phyloP scores from a whole-genome alignment of 306 rosid species.

The Casuarina equisetifolia region DNA sequence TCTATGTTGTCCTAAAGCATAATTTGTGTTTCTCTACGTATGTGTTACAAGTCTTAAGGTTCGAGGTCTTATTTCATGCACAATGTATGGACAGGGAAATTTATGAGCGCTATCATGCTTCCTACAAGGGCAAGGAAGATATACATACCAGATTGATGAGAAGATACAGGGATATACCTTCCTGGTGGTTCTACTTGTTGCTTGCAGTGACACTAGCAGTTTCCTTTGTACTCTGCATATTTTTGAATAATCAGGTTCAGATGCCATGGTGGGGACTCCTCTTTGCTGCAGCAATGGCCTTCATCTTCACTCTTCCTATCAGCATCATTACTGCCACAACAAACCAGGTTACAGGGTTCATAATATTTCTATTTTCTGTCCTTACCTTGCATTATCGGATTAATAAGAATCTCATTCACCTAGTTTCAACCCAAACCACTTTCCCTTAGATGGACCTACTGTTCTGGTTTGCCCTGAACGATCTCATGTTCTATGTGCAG shows the following conservation, averaged over 20 bases:
- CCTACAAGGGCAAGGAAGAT: slow-evolving; percentile 60
- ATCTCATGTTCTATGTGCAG: slow-evolving; percentile 31
- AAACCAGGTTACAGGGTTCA: slow-evolving; percentile 57
- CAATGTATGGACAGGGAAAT: slow-evolving; percentile 67
- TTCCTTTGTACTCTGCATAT: slow-evolving; percentile 63
- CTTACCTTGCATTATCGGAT: neutral
- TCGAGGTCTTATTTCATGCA: slow-evolving; percentile 2
- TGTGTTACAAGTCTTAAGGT: neutral
- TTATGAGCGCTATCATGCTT: slow-evolving; percentile 59
- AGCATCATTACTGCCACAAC: slow-evolving; percentile 91
- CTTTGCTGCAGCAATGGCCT: slow-evolving; percentile 65
- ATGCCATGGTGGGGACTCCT: slow-evolving; percentile 95
- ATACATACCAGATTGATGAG: slow-evolving; percentile 79
- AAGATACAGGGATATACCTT: slow-evolving; percentile 75
- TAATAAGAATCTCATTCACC: too few relatives aligned
- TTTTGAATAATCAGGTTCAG: slow-evolving; percentile 70
- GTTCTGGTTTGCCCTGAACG: neutral
- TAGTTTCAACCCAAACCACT: neutral
- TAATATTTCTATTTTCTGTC: neutral
- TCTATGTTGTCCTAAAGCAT: neutral
- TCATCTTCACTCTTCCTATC: slow-evolving; percentile 74
- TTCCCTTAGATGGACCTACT: neutral
- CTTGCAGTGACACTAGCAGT: slow-evolving; percentile 46
- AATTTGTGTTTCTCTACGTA: neutral
- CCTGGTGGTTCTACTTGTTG: slow-evolving; percentile 80